phyloP scores from a whole-genome alignment of 352 stramenopile genomes.

The Pythium grandisporangium region DNA sequence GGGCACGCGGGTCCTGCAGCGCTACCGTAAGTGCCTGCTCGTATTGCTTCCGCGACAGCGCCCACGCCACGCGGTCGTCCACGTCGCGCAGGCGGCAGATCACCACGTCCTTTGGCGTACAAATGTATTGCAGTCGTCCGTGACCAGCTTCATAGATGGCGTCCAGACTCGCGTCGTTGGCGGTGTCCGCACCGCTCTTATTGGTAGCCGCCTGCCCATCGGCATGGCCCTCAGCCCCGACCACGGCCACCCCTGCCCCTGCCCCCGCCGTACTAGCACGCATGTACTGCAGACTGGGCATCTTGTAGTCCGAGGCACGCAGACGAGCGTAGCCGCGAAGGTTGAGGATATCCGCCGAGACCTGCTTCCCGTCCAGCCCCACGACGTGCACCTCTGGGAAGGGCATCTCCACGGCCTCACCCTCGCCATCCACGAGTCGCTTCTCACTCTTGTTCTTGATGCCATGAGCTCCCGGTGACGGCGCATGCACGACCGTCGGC shows the following conservation, averaged over 20 bases:
- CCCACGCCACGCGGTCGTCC: constrained; percentile 71
- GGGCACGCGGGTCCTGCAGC: constrained; percentile 38
- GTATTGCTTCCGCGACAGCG: constrained; percentile 53
- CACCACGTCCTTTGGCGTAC: constrained; percentile 80
- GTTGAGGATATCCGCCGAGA: constrained; percentile 78
- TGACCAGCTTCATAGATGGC: constrained; percentile 68
- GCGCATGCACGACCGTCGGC: constrained; percentile 3
- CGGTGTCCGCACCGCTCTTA: neutral
- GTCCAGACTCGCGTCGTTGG: constrained; percentile 3
- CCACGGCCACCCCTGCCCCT: too few relatives aligned
- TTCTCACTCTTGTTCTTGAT: constrained; percentile 24
- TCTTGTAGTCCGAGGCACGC: constrained; percentile 73
- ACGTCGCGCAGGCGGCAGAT: constrained; percentile 70
- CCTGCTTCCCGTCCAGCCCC: constrained; percentile 74
- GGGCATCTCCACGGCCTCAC: constrained; percentile 56
- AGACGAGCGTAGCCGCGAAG: constrained; percentile 67
- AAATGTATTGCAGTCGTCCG: constrained; percentile 64
- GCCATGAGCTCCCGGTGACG: too few relatives aligned
- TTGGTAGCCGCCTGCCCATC: too few relatives aligned
- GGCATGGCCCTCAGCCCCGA: too few relatives aligned
- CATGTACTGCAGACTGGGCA: constrained; percentile 58
- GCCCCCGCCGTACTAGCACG: constrained; percentile 10
- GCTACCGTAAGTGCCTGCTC: constrained; percentile 49
- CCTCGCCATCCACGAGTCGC: constrained; percentile 55
- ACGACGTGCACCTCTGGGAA: constrained; percentile 85